Percentiles rank a stretch among this genome's conserved stretches.
Conservation (phyloP, 768 basidiomycete genomes). For the Termitomyces sp. region DNA sequence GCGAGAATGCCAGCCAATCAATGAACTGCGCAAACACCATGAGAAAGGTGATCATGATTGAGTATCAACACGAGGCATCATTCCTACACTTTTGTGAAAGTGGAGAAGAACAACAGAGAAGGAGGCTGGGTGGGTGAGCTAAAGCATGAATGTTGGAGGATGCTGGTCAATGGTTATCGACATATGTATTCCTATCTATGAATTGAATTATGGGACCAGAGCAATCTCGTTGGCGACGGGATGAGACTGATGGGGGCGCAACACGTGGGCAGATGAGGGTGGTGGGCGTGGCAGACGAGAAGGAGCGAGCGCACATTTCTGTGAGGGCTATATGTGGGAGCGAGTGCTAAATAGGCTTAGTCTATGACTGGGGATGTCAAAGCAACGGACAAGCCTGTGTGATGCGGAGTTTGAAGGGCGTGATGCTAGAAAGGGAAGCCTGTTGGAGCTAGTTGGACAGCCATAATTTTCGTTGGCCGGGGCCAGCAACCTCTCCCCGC, state of each 20-base stretch:
- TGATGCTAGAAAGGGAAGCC: constrained; percentile 16
- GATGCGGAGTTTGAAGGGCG: constrained; percentile 25
- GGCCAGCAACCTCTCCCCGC: constrained; percentile 2
- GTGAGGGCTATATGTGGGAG: not conserved
- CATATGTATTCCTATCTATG: constrained; percentile 5
- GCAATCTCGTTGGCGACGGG: too few relatives aligned
- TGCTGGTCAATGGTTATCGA: constrained; percentile 14
- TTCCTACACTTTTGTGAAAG: not conserved
- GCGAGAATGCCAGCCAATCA: not conserved
- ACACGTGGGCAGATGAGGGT: not conserved
- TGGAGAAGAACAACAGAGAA: not conserved
- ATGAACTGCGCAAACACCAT: not conserved
- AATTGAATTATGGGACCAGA: not conserved
- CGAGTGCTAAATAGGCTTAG: too few relatives aligned
- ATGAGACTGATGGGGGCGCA: constrained; percentile 5
- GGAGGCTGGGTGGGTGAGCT: not conserved
- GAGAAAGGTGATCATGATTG: not conserved
- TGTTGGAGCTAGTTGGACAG: constrained; percentile 14
- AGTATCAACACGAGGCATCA: constrained; percentile 12
- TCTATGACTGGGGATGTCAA: not conserved
- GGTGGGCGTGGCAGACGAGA: too few relatives aligned
- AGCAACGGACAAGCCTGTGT: not conserved
- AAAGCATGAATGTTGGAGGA: constrained; percentile 7
- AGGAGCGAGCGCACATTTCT: not conserved
- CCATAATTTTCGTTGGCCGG: constrained; percentile 12